These are phyloP conservation scores for Aspergillus terreus DNA, from an alignment of 2,329 filamentous ascomycete genomes.

Conservation along the genomic window DNA sequence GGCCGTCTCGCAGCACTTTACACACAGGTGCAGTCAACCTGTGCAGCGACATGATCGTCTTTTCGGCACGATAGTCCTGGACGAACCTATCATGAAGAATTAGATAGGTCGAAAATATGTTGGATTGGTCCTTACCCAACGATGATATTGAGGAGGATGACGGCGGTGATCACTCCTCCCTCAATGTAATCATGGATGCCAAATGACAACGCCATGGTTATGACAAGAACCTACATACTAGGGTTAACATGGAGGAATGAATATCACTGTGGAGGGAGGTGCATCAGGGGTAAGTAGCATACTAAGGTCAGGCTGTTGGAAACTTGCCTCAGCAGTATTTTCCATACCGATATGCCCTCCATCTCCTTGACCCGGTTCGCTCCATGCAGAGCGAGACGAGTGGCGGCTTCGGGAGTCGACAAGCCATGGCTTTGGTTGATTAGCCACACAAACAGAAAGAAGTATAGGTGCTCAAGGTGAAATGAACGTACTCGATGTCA, in stretches of 20 bases:
- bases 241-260: constrained; percentile 8
- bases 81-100: constrained; percentile 40
- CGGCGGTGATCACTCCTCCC: constrained; percentile 56
- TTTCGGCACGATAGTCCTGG: constrained; percentile 58
- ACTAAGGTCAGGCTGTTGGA: constrained; percentile 72
- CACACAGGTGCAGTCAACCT: constrained; percentile 55
- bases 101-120: background rate
- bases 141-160: constrained; percentile 56
- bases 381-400: constrained; percentile 63
- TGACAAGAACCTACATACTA: constrained; percentile 60
- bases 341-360: constrained; percentile 68
- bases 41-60: constrained; percentile 56
- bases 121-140: constrained; percentile 42
- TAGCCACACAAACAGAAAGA: background rate
- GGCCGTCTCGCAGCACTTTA: constrained; percentile 55
- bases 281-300: constrained; percentile 19
- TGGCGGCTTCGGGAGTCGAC: constrained; percentile 58
- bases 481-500: constrained; percentile 20
- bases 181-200: constrained; percentile 56
- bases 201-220: constrained; percentile 65
- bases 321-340: constrained; percentile 72
- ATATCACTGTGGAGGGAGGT: constrained; percentile 1
- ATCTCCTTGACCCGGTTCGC: constrained; percentile 68
- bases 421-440: constrained; percentile 54
- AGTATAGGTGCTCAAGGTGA: background rate